Percentiles rank a stretch among this genome's conserved stretches.
Evolutionary conservation across 31 red algal genomes (phyloP).

Genomic region (Asparagopsis taxiformis): DNA sequence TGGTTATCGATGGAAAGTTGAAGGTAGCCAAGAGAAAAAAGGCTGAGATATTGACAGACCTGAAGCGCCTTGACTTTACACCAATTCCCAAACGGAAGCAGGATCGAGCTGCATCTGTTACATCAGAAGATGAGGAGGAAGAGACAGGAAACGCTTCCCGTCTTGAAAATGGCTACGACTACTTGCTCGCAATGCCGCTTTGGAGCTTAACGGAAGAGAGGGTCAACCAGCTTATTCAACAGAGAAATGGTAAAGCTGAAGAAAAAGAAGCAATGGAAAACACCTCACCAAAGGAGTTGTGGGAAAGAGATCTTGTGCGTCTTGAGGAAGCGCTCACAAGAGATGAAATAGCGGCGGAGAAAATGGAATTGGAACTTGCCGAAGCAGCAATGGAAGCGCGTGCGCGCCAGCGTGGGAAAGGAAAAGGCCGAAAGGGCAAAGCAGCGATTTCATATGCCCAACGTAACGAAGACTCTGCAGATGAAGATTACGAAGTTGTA

Average conservation of each 20-base stretch:
- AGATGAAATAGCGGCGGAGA: conserved; percentile 37
- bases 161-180: conserved; percentile 74
- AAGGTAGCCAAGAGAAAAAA: conserved; percentile 81
- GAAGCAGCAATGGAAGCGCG: conserved; percentile 47
- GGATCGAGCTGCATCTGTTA: conserved; percentile 10
- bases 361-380: conserved; percentile 41
- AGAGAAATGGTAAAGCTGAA: conserved; percentile 67
- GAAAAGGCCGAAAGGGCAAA: conserved; percentile 35
- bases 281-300: conserved; percentile 62
- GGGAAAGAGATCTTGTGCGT: conserved; percentile 70
- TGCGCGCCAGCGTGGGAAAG: conserved; percentile 34
- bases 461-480: conserved; percentile 4
- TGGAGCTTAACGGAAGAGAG: conserved; percentile 90
- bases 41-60: conserved; percentile 71
- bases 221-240: conserved; percentile 60
- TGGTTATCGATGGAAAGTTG: conserved; percentile 88
- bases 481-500: conserved; percentile 30
- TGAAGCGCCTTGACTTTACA: conserved; percentile 73
- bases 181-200: conserved; percentile 96
- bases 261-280: conserved; percentile 70
- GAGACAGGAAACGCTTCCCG: not conserved
- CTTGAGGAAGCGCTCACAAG: conserved; percentile 70
- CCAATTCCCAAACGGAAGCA: conserved; percentile 33
- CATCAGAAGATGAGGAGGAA: conserved; percentile 12
- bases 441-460: conserved; percentile 3